phyloP scores from a whole-genome alignment of 148 eudicot species.

The Vaccinium macrocarpon region DNA sequence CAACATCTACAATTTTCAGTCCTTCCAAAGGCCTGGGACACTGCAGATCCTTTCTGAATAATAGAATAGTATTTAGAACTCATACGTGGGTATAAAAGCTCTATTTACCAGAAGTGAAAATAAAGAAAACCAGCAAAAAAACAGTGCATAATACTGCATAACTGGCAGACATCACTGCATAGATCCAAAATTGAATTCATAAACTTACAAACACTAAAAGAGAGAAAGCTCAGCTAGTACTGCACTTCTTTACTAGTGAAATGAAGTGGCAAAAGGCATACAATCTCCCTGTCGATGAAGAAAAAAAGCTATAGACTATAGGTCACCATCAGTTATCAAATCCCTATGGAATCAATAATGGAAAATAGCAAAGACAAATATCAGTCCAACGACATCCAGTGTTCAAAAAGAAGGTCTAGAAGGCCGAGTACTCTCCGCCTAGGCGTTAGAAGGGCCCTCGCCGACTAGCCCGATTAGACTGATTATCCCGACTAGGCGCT shows the following conservation, averaged over 20 bases:
- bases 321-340: background rate
- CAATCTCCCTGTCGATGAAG: background rate
- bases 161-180: background rate
- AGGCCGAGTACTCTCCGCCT: too few species aligned
- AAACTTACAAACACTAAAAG: background rate
- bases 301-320: background rate
- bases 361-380: background rate
- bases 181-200: background rate
- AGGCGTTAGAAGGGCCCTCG: too few species aligned
- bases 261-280: background rate
- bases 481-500: too few species aligned
- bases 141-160: constrained; percentile 2
- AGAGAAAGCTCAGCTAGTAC: background rate
- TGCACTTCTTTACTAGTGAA: background rate
- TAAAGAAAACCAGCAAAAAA: constrained; percentile 12
- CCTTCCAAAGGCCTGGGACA: constrained; percentile 90
- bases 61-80: constrained; percentile 18
- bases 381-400: background rate
- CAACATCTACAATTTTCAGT: constrained; percentile 80
- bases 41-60: constrained; percentile 74
- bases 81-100: background rate
- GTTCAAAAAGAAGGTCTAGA: too few species aligned
- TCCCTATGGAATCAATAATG: background rate
- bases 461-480: too few species aligned
- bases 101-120: background rate